These are phyloP conservation scores for Arthrobotrys sphaeroides DNA, from an alignment of 2,329 filamentous ascomycete genomes.

Conservation along the genomic window DNA sequence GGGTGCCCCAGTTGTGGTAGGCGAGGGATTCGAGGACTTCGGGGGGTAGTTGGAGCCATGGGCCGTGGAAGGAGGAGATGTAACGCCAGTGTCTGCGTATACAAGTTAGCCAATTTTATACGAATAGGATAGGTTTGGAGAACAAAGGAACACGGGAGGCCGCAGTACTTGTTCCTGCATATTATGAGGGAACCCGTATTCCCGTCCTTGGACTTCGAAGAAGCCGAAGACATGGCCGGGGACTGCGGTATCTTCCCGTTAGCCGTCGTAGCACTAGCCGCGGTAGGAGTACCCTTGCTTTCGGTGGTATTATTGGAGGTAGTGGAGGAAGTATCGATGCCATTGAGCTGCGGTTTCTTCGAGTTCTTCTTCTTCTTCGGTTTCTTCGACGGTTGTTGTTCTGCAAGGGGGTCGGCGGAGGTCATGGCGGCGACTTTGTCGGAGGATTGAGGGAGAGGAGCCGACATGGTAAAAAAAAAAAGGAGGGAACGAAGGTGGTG, in stretches of 20 bases:
- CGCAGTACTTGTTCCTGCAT: slow-evolving; percentile 50
- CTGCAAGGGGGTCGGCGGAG: slow-evolving; percentile 28
- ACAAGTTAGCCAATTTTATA: slow-evolving; percentile 18
- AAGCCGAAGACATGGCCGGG: slow-evolving; percentile 49
- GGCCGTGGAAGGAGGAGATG: slow-evolving; percentile 83
- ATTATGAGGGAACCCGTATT: slow-evolving; percentile 48
- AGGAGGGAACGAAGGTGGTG: neutral
- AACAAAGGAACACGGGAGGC: neutral
- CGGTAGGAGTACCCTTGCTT: no score
- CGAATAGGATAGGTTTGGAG: neutral
- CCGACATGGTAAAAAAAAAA: slow-evolving; percentile 1
- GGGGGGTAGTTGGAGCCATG: slow-evolving; percentile 81
- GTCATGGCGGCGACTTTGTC: slow-evolving; percentile 19
- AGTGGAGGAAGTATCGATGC: slow-evolving; percentile 45
- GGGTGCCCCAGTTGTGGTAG: slow-evolving; percentile 80
- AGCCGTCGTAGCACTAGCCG: slow-evolving; percentile 23
- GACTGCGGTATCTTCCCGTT: slow-evolving; percentile 49
- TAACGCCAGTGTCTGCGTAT: slow-evolving; percentile 78
- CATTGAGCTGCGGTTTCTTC: slow-evolving; percentile 51
- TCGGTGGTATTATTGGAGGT: neutral
- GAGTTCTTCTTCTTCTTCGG: slow-evolving; percentile 27
- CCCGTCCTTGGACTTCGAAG: slow-evolving; percentile 50
- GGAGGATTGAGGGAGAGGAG: slow-evolving; percentile 8
- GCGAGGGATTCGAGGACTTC: slow-evolving; percentile 82
- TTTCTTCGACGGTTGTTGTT: slow-evolving; percentile 27